Percentiles rank a stretch among this genome's conserved stretches.
phyloP scores from a whole-genome alignment of 768 basidiomycete species.

The Auriscalpium vulgare region DNA sequence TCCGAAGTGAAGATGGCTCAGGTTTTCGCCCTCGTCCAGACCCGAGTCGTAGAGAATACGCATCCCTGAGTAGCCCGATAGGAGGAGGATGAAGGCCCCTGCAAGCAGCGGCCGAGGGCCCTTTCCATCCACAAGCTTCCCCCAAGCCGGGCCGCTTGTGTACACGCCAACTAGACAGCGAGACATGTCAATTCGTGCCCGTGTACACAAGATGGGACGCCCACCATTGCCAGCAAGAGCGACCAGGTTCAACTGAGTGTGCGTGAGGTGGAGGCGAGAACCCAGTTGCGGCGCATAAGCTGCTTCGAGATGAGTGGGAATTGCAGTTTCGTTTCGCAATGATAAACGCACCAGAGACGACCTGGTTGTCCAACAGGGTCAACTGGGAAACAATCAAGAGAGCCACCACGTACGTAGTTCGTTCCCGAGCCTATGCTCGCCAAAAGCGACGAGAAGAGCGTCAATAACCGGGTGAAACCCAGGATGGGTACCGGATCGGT shows the following conservation, averaged over 20 bases:
- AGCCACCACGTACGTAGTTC: conserved; percentile 51
- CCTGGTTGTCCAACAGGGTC: conserved; percentile 17
- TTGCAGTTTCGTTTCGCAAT: neutral
- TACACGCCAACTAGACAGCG: conserved; percentile 61
- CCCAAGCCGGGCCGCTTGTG: conserved; percentile 68
- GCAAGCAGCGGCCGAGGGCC: conserved; percentile 67
- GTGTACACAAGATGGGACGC: conserved; percentile 15
- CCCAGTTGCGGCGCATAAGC: conserved; percentile 88
- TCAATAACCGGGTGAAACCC: no score
- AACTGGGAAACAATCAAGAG: neutral
- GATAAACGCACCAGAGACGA: conserved; percentile 27
- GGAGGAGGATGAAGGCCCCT: conserved; percentile 48
- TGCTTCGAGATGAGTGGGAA: conserved; percentile 14
- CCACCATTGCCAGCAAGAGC: conserved; percentile 73
- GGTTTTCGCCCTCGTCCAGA: conserved; percentile 12
- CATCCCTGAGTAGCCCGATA: conserved; percentile 72
- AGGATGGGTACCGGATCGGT: no score
- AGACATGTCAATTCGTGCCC: neutral
- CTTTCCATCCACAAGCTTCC: conserved; percentile 63
- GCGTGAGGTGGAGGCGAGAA: conserved; percentile 60
- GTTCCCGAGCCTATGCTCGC: conserved; percentile 43
- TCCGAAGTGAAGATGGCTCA: conserved; percentile 36
- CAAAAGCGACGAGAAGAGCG: neutral
- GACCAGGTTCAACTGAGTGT: conserved; percentile 78
- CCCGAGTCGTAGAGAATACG: conserved; percentile 56